Evolutionary conservation across 2,329 filamentous ascomycete genomes (phyloP).

Genomic region (Dactylellina parvicollis): DNA sequence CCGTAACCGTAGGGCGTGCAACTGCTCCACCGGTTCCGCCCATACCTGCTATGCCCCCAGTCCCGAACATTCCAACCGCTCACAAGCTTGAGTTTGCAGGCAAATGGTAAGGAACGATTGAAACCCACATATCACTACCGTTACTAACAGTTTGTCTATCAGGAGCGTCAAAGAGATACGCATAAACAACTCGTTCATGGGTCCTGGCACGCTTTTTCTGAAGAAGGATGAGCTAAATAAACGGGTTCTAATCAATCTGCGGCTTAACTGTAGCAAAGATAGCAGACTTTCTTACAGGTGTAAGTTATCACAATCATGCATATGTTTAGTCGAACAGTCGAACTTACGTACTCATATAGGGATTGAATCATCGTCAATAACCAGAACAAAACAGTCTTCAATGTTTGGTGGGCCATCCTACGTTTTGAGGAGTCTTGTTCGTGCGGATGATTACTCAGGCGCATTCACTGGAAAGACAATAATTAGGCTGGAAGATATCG

Average conservation of each 20-base stretch:
- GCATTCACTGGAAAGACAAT: slow-evolving; percentile 13
- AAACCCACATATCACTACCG: neutral
- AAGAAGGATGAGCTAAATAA: slow-evolving; percentile 41
- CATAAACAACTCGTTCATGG: slow-evolving; percentile 49
- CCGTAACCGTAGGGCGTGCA: slow-evolving; percentile 1
- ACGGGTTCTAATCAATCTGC: slow-evolving; percentile 33
- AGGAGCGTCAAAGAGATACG: slow-evolving; percentile 41
- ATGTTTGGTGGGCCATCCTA: slow-evolving; percentile 51
- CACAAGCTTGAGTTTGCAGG: slow-evolving; percentile 50
- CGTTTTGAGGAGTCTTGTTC: slow-evolving; percentile 40
- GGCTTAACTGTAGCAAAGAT: slow-evolving; percentile 40
- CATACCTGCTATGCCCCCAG: slow-evolving; percentile 1
- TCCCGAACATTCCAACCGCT: slow-evolving; percentile 6
- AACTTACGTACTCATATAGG: slow-evolving; percentile 11
- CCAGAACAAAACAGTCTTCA: slow-evolving; percentile 41
- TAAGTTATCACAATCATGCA: slow-evolving; percentile 10
- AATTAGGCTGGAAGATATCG: slow-evolving; percentile 44
- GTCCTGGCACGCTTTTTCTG: slow-evolving; percentile 25
- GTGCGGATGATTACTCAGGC: slow-evolving; percentile 48
- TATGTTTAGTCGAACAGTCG: neutral
- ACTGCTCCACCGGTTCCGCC: slow-evolving; percentile 8
- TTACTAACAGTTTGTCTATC: neutral
- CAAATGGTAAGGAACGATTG: slow-evolving; percentile 31
- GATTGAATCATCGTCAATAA: slow-evolving; percentile 49
- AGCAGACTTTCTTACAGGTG: slow-evolving; percentile 46